phyloP scores from a whole-genome alignment of 106 monocot genomes.

The Phalaenopsis aphrodite region DNA sequence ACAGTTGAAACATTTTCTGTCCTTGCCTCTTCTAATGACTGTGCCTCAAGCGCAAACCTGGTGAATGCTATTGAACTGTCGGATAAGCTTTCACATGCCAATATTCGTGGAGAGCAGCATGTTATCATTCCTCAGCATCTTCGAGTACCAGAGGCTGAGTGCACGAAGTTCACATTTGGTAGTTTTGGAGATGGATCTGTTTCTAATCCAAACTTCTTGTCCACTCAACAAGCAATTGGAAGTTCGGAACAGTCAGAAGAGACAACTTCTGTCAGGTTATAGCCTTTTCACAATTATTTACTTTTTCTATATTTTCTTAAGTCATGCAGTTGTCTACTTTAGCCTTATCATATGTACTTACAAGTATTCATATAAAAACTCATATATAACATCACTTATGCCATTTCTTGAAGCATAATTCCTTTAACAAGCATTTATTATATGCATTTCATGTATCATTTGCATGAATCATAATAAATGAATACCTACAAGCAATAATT shows the following conservation, averaged over 20 bases:
- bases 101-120: background rate
- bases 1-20: constrained; percentile 1
- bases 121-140: constrained; percentile 12
- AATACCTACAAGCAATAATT: too few relatives aligned
- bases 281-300: background rate
- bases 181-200: constrained; percentile 6
- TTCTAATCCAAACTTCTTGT: background rate
- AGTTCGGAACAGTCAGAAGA: background rate
- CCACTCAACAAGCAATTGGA: background rate
- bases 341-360: too few relatives aligned
- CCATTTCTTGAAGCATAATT: too few relatives aligned
- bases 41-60: background rate
- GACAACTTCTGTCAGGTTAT: constrained; percentile 3
- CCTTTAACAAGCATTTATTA: too few relatives aligned
- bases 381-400: too few relatives aligned
- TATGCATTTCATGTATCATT: too few relatives aligned
- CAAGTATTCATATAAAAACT: too few relatives aligned
- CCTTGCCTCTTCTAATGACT: background rate
- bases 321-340: background rate
- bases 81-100: background rate
- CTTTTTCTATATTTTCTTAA: background rate
- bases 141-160: constrained; percentile 3
- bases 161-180: background rate
- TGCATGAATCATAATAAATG: too few relatives aligned
- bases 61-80: background rate